phyloP scores from a whole-genome alignment of 2,329 filamentous ascomycete species.

The Exophiala spinifera region DNA sequence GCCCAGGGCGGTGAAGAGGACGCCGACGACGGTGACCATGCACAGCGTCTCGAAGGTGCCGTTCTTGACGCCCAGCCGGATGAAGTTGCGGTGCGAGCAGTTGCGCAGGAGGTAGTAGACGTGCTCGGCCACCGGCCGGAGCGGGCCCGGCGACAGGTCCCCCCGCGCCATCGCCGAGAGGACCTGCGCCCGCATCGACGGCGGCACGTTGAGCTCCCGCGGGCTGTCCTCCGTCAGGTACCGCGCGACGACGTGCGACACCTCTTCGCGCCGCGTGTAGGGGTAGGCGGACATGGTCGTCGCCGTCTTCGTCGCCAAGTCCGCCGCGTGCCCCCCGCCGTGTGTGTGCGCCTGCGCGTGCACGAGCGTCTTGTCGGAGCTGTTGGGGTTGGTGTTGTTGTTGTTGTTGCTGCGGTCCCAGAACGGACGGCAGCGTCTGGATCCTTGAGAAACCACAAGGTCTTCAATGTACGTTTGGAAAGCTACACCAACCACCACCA shows the following conservation, averaged over 20 bases:
- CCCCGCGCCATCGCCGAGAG: conserved; percentile 6
- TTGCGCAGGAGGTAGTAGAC: conserved; percentile 23
- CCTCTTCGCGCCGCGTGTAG: conserved; percentile 7
- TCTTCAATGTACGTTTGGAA: conserved; percentile 10
- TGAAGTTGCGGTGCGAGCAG: conserved; percentile 24
- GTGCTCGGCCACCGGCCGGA: conserved; percentile 18
- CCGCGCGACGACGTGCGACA: conserved; percentile 5
- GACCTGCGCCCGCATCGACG: conserved; percentile 11
- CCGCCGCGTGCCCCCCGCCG: too few relatives aligned
- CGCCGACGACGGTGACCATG: conserved; percentile 22
- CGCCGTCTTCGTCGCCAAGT: too few relatives aligned
- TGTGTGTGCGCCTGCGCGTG: too few relatives aligned
- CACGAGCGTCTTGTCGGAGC: not conserved
- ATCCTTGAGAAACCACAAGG: conserved; percentile 4
- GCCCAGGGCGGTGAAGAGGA: conserved; percentile 13
- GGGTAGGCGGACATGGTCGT: too few relatives aligned
- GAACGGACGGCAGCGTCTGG: conserved; percentile 6
- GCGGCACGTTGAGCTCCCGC: conserved; percentile 19
- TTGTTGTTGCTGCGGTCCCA: conserved; percentile 11
- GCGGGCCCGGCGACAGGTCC: conserved; percentile 1
- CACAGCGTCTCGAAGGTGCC: conserved; percentile 24
- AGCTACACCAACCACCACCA: too few relatives aligned
- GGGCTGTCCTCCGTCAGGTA: conserved; percentile 12
- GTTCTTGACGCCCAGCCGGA: conserved; percentile 23
- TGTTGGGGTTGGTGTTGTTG: too few relatives aligned